Base-by-base conservation (phyloP, 2,329 filamentous ascomycete species). In the Bertia moriformis region DNA sequence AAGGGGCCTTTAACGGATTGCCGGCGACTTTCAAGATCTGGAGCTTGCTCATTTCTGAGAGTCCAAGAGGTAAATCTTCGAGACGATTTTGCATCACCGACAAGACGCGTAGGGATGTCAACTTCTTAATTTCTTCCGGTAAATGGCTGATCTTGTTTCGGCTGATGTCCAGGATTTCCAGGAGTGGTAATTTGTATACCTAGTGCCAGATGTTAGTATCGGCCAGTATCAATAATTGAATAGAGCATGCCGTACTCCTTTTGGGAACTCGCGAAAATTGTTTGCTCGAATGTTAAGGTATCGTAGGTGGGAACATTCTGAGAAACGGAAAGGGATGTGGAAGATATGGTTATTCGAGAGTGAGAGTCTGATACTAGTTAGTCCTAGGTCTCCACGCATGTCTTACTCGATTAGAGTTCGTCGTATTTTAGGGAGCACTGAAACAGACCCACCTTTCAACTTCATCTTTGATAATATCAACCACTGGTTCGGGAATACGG, bases 231-330 rank as follows among this genome's bases (percentile, higher is more conserved):
- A 10, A 18, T 24, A 27, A 12, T 17, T 10, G 13, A 18, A n/a
- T n/a, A n/a, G n/a, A n/a, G n/a, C n/a, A n/a, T n/a, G n/a, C 63
- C 74, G 45, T 65, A 81, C 76, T 46, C 69, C 68, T 49, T 67
- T 66, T 36, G 78, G 78, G 48, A 83, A 78, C 52, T 79, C 71
- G 45, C 68, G 59, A 35, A 35, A 35, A 35, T 35, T 35, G 32
- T 35, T 35, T 15, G 32, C 32, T 17, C 32, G 12, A 38, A 67
- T 62, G 43, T 67, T 67, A 36, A 67, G 61, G 44, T 67, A 67
- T 20, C 60, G 58, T 35, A 67, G 56, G 47, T 65, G 62, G 14
- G 53, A 58, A 44, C 64, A 67, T 46, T 65, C 61, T 10, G 59
- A 57, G 38, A 67, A 67, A 10, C 62, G 61, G 42, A 58, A 58